Percentiles rank a stretch among this genome's conserved stretches.
These are phyloP conservation scores for Coemansia sp. DNA, from an alignment of 192 early-diverging fungal species.

Conservation along the genomic window DNA sequence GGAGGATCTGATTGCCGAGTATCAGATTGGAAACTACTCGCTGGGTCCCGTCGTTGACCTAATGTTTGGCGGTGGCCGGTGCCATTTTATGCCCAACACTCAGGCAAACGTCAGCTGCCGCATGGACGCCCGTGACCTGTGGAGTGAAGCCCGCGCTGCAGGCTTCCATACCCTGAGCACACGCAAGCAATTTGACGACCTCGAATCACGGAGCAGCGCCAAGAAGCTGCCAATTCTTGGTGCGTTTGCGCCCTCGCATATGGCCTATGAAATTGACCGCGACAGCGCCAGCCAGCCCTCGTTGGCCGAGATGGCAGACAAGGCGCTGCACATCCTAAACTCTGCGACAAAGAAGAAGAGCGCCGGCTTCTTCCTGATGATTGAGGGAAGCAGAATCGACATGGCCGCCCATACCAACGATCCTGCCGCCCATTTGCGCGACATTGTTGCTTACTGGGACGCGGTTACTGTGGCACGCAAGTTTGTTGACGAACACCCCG, in stretches of 20 bases:
- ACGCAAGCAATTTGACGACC: slow-evolving; percentile 59
- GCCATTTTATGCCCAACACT: slow-evolving; percentile 78
- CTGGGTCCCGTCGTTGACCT: slow-evolving; percentile 80
- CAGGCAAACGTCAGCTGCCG: slow-evolving; percentile 65
- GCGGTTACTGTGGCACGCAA: slow-evolving; percentile 64
- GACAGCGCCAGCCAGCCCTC: slow-evolving; percentile 65
- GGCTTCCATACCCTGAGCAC: slow-evolving; percentile 64
- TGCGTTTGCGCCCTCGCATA: slow-evolving; percentile 80
- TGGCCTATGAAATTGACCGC: slow-evolving; percentile 90
- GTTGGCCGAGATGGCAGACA: slow-evolving; percentile 77
- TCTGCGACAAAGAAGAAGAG: slow-evolving; percentile 49
- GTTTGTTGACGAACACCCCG: slow-evolving; percentile 76
- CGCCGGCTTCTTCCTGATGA: slow-evolving; percentile 91
- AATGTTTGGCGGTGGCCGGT: slow-evolving; percentile 87
- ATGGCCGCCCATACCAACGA: slow-evolving; percentile 97
- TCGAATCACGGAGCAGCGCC: slow-evolving; percentile 22
- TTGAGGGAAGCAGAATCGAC: slow-evolving; percentile 94
- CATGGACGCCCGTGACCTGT: slow-evolving; percentile 65
- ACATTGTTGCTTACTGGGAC: slow-evolving; percentile 87
- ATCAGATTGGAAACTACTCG: slow-evolving; percentile 86
- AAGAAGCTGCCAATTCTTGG: slow-evolving; percentile 64
- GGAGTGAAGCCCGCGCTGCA: slow-evolving; percentile 52
- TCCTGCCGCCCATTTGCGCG: slow-evolving; percentile 84
- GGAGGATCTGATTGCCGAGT: slow-evolving; percentile 82
- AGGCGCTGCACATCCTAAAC: slow-evolving; percentile 75